Conservation (phyloP, 345 rosid genomes). For the Rhodamnia argentea region DNA sequence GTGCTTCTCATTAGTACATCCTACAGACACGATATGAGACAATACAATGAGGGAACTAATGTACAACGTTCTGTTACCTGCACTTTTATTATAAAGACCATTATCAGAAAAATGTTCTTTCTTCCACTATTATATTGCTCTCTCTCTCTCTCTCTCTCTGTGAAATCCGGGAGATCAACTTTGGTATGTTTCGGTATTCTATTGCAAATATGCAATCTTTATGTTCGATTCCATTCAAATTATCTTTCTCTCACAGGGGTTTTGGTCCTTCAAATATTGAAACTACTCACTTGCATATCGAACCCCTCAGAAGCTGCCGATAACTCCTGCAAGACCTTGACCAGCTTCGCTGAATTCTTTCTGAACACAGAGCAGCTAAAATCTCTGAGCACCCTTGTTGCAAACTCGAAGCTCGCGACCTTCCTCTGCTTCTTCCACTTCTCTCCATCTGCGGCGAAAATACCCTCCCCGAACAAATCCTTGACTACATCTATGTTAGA, state of each 20-base stretch:
- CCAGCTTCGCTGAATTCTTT: conserved; percentile 39
- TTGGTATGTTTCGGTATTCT: neutral
- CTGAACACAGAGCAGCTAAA: conserved; percentile 60
- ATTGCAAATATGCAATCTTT: neutral
- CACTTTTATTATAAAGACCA: too few species aligned
- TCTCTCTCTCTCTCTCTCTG: conserved; percentile 8
- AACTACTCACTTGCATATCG: conserved; percentile 53
- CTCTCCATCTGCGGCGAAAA: conserved; percentile 58
- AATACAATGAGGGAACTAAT: neutral
- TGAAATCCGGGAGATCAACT: neutral
- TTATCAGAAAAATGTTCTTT: too few species aligned
- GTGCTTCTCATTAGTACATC: conserved; percentile 59
- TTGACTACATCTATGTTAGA: conserved; percentile 4
- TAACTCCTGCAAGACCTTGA: conserved; percentile 11
- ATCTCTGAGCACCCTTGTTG: conserved; percentile 61
- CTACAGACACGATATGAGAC: conserved; percentile 9
- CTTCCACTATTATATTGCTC: neutral
- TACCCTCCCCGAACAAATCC: conserved; percentile 71
- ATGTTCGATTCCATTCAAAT: neutral
- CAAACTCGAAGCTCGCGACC: conserved; percentile 68
- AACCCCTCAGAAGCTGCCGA: conserved; percentile 20
- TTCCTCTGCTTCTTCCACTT: conserved; percentile 84
- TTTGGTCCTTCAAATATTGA: neutral
- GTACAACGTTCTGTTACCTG: neutral
- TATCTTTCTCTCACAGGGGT: neutral